Percentiles rank a stretch among this genome's conserved stretches.
phyloP scores from a whole-genome alignment of 371 early-diverging fungal species.

The Dipsacomyces acuminosporus region DNA sequence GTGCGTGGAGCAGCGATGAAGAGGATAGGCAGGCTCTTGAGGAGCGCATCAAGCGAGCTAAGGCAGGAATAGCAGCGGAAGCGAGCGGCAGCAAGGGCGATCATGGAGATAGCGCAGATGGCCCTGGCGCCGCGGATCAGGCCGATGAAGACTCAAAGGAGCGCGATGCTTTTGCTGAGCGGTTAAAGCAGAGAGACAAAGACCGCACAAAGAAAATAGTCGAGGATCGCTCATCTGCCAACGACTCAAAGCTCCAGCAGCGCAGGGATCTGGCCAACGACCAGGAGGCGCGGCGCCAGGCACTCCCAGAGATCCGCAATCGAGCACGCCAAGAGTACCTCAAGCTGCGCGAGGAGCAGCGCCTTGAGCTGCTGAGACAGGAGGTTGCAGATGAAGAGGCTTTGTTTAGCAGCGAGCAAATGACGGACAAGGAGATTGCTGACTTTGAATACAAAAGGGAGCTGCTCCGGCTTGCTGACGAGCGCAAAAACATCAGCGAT shows the following conservation, averaged over 20 bases:
- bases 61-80: slow-evolving; percentile 15
- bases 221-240: slow-evolving; percentile 69
- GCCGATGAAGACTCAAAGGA: slow-evolving; percentile 61
- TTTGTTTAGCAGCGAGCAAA: slow-evolving; percentile 67
- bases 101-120: slow-evolving; percentile 22
- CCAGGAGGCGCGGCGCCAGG: slow-evolving; percentile 54
- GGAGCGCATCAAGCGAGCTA: slow-evolving; percentile 46
- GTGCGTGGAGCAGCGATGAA: slow-evolving; percentile 55
- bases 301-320: slow-evolving; percentile 71
- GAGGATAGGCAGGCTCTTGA: slow-evolving; percentile 48
- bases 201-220: slow-evolving; percentile 68
- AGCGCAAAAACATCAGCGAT: slow-evolving; percentile 72
- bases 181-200: slow-evolving; percentile 78
- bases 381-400: slow-evolving; percentile 84
- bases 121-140: slow-evolving; percentile 53
- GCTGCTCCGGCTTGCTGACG: slow-evolving; percentile 74
- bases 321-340: slow-evolving; percentile 88
- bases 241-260: slow-evolving; percentile 61
- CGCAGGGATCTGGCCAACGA: slow-evolving; percentile 81
- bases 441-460: slow-evolving; percentile 80
- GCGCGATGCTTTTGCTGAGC: slow-evolving; percentile 83
- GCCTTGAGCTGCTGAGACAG: slow-evolving; percentile 67
- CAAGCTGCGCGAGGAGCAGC: slow-evolving; percentile 78
- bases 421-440: slow-evolving; percentile 71
- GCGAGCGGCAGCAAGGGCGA: background rate